These are phyloP conservation scores for Prillingera fragicola DNA, from an alignment of 1,284 basidiomycete genomes.

Conservation along the genomic window DNA sequence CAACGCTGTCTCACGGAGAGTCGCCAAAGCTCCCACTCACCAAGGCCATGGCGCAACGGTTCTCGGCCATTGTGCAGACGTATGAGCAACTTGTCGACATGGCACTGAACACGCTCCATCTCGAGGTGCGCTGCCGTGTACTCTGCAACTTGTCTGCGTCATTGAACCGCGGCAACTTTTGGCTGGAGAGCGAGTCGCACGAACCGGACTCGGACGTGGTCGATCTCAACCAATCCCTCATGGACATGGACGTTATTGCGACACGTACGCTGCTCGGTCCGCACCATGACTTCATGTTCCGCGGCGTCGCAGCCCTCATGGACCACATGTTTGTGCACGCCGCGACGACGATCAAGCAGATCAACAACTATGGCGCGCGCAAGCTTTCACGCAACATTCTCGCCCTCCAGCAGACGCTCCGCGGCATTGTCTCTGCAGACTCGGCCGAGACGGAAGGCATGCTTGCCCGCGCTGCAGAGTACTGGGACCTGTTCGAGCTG, in stretches of 20 bases:
- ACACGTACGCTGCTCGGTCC: constrained; percentile 58
- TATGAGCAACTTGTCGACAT: constrained; percentile 82
- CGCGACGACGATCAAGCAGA: constrained; percentile 64
- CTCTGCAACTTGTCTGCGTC: constrained; percentile 77
- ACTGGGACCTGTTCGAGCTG: constrained; percentile 71
- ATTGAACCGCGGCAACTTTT: constrained; percentile 73
- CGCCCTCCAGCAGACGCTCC: constrained; percentile 87
- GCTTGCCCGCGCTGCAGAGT: constrained; percentile 69
- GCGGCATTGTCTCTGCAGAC: constrained; percentile 57
- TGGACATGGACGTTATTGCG: constrained; percentile 68
- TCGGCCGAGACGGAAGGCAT: constrained; percentile 58
- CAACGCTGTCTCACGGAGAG: constrained; percentile 48
- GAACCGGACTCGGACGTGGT: constrained; percentile 88
- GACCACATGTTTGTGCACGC: constrained; percentile 74
- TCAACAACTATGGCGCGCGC: constrained; percentile 72
- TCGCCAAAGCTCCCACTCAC: constrained; percentile 70
- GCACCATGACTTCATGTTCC: constrained; percentile 76
- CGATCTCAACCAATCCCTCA: constrained; percentile 78
- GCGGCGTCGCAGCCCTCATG: constrained; percentile 79
- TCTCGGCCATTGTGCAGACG: constrained; percentile 80
- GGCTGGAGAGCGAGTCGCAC: constrained; percentile 68
- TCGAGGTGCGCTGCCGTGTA: constrained; percentile 80
- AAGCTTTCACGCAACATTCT: constrained; percentile 88
- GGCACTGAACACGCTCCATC: constrained; percentile 79
- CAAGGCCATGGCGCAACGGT: constrained; percentile 78